Evolutionary conservation across 2,329 filamentous ascomycete genomes (phyloP), one percentile per base, ranked within the genome.

Genomic region (Pseudocercospora fijiensis): DNA sequence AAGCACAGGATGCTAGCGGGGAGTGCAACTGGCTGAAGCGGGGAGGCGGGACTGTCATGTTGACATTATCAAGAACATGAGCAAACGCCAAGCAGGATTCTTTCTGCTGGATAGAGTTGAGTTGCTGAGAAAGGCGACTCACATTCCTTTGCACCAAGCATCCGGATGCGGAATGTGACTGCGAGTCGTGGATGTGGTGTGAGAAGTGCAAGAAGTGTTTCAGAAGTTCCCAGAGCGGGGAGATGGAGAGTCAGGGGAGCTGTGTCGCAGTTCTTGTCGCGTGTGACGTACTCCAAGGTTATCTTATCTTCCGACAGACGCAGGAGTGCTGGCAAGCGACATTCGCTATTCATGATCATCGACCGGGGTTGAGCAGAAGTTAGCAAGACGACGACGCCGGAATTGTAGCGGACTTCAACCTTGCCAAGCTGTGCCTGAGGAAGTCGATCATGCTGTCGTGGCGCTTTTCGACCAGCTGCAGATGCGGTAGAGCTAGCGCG

Each of bases 401-500:
- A 52, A 53, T 58, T 28, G 33, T 28, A 28, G 62, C 58, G 62
- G 47, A 57, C 26, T 55, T 64, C 57, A 64, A 61, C 62, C 62
- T 52, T 53, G 28, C 16, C 49, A 27, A 45, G 33, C 24, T 49
- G 62, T 60, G 57, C 57, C 57, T 63, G 61, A 60, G 47, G 37
- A 60, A 56, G 24, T 43, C 49, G 61, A 63, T 61, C 28, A 56
- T 61, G 2, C 28, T 33, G 58, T 22, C 52, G 43, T 43, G 22
- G 37, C 43, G 41, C 45, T 62, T 49, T 49, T 49, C 22, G 49
- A 53, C 37, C 47, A 60, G 56, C 27, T 51, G 45, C 58, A 37
- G 59, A 58, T 60, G 41, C 49, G 27, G 57, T 41, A 47, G 37
- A n/a, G n/a, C n/a, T n/a, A n/a, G n/a, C n/a, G n/a, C n/a, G n/a